phyloP scores from a whole-genome alignment of 495 filamentous ascomycete species.

The Penicillium parvum region DNA sequence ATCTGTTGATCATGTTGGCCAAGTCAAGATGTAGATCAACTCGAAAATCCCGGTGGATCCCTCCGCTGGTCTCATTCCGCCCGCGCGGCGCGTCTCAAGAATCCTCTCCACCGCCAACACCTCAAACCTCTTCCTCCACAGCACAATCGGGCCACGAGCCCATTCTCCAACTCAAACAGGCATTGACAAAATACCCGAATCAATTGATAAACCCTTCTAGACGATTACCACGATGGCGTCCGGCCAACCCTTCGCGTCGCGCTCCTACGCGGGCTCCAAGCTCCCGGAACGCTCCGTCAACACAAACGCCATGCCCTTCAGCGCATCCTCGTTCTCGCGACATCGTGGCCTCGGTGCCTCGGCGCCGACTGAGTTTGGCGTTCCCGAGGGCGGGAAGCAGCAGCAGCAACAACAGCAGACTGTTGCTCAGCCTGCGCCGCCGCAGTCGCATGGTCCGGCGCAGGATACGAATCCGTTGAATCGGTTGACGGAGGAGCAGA shows the following conservation, averaged over 20 bases:
- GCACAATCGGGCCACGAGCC: slow-evolving; percentile 9
- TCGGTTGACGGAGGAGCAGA: slow-evolving; percentile 74
- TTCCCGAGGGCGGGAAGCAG: slow-evolving; percentile 27
- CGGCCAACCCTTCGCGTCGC: slow-evolving; percentile 46
- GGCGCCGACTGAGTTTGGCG: slow-evolving; percentile 26
- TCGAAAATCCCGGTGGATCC: neutral
- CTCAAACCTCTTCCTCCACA: slow-evolving; percentile 7
- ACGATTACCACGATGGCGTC: slow-evolving; percentile 23
- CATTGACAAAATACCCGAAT: slow-evolving; percentile 3
- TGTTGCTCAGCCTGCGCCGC: slow-evolving; percentile 21
- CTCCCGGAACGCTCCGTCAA: slow-evolving; percentile 47
- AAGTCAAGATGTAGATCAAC: neutral
- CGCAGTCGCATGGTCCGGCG: slow-evolving; percentile 33
- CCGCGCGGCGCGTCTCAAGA: slow-evolving; percentile 25
- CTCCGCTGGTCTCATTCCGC: slow-evolving; percentile 15
- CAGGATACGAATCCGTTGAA: slow-evolving; percentile 47
- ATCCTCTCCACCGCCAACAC: slow-evolving; percentile 28
- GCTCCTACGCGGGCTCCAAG: slow-evolving; percentile 45
- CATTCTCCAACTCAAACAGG: slow-evolving; percentile 2
- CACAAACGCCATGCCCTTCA: slow-evolving; percentile 42
- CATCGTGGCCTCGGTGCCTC: slow-evolving; percentile 30
- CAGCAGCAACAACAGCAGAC: slow-evolving; percentile 29
- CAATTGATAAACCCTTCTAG: neutral
- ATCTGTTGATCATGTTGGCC: no score
- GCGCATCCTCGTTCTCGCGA: slow-evolving; percentile 44